Evolutionary conservation across 2,329 filamentous ascomycete species (phyloP).

Genomic region (Akanthomyces muscarius): DNA sequence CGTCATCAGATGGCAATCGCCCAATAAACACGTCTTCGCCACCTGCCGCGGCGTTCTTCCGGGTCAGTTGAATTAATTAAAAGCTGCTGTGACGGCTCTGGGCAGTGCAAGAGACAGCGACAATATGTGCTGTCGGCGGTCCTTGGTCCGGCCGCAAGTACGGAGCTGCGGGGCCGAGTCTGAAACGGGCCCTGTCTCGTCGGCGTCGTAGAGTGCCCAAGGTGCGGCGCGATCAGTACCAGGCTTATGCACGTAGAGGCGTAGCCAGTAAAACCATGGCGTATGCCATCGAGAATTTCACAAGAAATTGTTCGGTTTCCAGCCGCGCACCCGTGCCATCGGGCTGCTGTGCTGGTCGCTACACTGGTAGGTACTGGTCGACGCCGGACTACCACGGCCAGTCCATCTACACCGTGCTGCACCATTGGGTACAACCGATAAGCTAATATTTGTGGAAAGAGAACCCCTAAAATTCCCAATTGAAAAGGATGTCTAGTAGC

Average conservation of each 20-base stretch:
- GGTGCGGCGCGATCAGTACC: constrained; percentile 27
- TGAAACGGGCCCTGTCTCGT: constrained; percentile 34
- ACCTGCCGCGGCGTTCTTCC: background rate
- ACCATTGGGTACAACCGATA: too few species aligned
- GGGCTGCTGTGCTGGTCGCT: background rate
- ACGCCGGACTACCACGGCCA: background rate
- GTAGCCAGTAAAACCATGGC: background rate
- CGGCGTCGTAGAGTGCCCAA: constrained; percentile 28
- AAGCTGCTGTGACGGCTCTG: background rate
- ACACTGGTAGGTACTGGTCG: background rate
- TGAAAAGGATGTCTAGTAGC: background rate
- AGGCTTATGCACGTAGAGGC: background rate
- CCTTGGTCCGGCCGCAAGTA: background rate
- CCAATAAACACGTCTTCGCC: background rate
- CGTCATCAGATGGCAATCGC: background rate
- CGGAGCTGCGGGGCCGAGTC: constrained; percentile 17
- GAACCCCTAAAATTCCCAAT: too few species aligned
- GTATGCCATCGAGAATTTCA: background rate
- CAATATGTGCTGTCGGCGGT: background rate
- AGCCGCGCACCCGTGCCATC: background rate
- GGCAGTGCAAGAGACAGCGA: background rate
- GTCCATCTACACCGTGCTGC: background rate
- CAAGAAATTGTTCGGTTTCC: background rate
- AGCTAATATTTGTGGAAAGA: too few species aligned
- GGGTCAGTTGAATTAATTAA: background rate